Evolutionary conservation across 129 eudicot genomes (phyloP).

Genomic region (Pseudognaphalium luteoalbum): DNA sequence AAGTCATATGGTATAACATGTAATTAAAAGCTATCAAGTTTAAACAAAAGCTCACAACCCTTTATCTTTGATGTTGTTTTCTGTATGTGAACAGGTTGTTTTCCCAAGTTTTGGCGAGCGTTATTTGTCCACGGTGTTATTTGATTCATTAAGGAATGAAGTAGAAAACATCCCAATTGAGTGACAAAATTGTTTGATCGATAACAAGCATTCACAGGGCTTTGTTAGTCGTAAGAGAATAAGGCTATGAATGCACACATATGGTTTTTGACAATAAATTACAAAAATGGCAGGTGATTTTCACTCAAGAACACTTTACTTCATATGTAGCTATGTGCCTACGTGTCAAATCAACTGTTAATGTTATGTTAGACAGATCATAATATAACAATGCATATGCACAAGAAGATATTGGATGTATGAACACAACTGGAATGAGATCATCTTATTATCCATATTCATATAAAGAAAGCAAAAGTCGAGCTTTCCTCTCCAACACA

Average conservation of each 20-base stretch:
- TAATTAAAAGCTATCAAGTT: no score
- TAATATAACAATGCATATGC: not conserved
- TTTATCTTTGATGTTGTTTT: no score
- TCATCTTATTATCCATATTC: conserved; percentile 29
- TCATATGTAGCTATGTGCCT: no score
- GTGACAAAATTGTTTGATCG: not conserved
- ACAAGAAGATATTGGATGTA: not conserved
- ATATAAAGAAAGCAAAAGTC: conserved; percentile 44
- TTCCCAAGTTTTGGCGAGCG: conserved; percentile 24
- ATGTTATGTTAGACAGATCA: not conserved
- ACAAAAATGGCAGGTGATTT: no score
- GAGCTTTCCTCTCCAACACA: conserved; percentile 35
- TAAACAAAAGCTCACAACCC: no score
- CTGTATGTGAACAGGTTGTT: not conserved
- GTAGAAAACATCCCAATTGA: conserved; percentile 24
- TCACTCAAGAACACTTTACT: no score
- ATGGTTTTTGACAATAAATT: not conserved
- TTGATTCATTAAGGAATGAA: conserved; percentile 17
- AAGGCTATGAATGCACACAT: no score
- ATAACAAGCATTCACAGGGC: not conserved
- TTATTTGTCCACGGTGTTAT: conserved; percentile 10
- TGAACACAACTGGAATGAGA: not conserved
- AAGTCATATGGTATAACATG: no score
- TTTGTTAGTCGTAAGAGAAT: no score
- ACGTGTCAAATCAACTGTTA: no score